These are phyloP conservation scores for Monosporozyma yasuniensis DNA, from an alignment of 805 yeast genomes.

Conservation along the genomic window DNA sequence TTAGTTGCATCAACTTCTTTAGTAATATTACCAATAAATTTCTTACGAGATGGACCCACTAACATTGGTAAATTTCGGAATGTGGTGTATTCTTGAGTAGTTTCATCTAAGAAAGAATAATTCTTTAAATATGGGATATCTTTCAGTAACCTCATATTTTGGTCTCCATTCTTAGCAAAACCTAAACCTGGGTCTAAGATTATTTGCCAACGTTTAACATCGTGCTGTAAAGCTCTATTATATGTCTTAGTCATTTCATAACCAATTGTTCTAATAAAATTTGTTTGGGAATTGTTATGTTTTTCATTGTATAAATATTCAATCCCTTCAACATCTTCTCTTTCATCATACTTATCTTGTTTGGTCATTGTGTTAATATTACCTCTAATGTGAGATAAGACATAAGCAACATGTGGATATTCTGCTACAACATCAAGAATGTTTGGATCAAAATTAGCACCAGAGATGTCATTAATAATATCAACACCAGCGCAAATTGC, in stretches of 20 bases:
- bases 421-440: conserved; percentile 66
- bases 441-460: conserved; percentile 59
- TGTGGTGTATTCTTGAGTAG: conserved; percentile 12
- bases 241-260: conserved; percentile 56
- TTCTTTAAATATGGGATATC: conserved; percentile 39
- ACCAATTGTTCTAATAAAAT: conserved; percentile 47
- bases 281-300: conserved; percentile 3
- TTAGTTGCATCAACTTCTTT: conserved; percentile 41
- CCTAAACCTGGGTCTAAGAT: conserved; percentile 94
- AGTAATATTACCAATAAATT: conserved; percentile 71
- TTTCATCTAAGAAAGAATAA: conserved; percentile 31
- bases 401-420: conserved; percentile 58
- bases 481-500: conserved; percentile 75
- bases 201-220: conserved; percentile 83
- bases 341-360: conserved; percentile 44
- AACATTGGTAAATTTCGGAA: conserved; percentile 49
- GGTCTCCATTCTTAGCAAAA: conserved; percentile 74
- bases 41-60: conserved; percentile 83
- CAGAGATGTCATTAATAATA: conserved; percentile 83
- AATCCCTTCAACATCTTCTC: conserved; percentile 8
- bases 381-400: conserved; percentile 82
- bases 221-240: conserved; percentile 45
- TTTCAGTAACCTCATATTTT: conserved; percentile 59
- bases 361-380: conserved; percentile 62
- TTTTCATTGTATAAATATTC: conserved; percentile 14